Conservation (phyloP, 78 protist species). For the Chrysochromulina parva region DNA sequence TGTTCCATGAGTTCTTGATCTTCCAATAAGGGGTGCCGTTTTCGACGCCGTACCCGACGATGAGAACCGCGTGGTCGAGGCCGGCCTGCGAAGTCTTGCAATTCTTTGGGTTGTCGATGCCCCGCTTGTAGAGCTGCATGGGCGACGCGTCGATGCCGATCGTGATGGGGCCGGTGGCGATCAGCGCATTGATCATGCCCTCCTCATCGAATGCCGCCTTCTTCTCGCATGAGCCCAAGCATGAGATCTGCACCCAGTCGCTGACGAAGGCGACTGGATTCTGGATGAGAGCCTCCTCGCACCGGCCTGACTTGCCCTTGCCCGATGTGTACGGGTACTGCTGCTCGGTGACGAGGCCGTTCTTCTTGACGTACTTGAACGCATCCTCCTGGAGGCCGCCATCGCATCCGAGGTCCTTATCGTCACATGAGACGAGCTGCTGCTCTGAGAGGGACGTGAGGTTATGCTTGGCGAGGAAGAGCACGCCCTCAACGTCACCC, state of each 20-base stretch:
- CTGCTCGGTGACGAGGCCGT: conserved; percentile 60
- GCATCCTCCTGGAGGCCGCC: conserved; percentile 71
- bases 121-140: conserved; percentile 23
- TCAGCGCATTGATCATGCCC: conserved; percentile 4
- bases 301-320: neutral
- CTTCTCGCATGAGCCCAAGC: no score
- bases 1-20: conserved; percentile 68
- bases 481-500: no score
- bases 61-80: conserved; percentile 76
- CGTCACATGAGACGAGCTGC: conserved; percentile 68
- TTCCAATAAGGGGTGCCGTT: conserved; percentile 58
- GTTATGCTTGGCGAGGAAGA: no score
- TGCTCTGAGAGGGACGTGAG: conserved; percentile 11
- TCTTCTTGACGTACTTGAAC: conserved; percentile 49
- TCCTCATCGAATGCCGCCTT: neutral
- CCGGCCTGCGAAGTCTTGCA: neutral
- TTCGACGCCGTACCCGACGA: conserved; percentile 68
- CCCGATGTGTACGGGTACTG: conserved; percentile 69
- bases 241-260: neutral
- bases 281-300: neutral
- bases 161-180: conserved; percentile 43
- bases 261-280: neutral
- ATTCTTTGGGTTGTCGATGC: neutral
- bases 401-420: conserved; percentile 48
- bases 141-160: conserved; percentile 20